Evolutionary conservation across 2,329 filamentous ascomycete species (phyloP), one percentile per base, ranked within the genome.

Genomic region (Botrytis porri): DNA sequence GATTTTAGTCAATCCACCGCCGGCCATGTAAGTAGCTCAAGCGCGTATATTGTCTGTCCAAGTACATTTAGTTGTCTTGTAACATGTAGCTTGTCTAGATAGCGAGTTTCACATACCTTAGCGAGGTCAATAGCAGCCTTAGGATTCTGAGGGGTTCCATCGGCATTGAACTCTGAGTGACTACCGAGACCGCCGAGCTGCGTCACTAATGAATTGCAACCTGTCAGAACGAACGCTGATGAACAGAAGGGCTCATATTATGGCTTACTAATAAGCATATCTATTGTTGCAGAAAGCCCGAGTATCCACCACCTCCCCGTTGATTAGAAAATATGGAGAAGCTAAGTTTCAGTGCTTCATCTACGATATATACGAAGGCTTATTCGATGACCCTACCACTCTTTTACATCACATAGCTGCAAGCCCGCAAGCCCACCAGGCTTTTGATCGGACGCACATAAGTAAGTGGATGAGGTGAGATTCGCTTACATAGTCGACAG

Each of bases 1-100:
- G n/a, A 67, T 48, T 51, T 67, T 67, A 20, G 64, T 67, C 32
- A 51, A 6, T 20, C 64, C 64, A 32, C 41, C 64, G 45, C 61
- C 22, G 48, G 48, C 20, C 48, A n/a, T 25, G 48, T n/a, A 25
- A 51, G 48, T 10, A 51, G 22, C 20, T 51, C 48, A 51, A 51
- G 48, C 20, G 48, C 48, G 48, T 51, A 51, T 51, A n/a, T 51
- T 51, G 48, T 51, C 48, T 51, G 8, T 51, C 22, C 22, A 25
- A 25, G 25, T 22, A 25, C 3, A n/a, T 25, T 51, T 25, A 51
- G 48, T n/a, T 51, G 5, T 51, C 48, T 25, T 51, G 14, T n/a
- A 25, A n/a, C 20, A 51, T 25, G 10, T 2, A 51, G 4, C 9
- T n/a, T 51, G 22, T n/a, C 22, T n/a, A 51, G 22, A 25, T 25